Evolutionary conservation across 179 eudicot genomes (phyloP).

Genomic region (Silene vulgaris): DNA sequence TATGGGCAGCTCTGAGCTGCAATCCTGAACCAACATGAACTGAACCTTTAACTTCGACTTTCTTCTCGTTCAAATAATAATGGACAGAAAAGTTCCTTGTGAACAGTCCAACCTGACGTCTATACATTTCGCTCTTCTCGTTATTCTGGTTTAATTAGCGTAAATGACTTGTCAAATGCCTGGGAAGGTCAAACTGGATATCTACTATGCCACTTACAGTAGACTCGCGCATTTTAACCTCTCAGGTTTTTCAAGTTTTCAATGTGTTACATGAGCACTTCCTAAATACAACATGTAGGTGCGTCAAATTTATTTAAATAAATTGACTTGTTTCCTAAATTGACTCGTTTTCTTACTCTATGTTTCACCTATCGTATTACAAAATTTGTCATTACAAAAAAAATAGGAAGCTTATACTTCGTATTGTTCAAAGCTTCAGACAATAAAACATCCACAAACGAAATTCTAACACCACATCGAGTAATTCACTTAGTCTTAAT

Average conservation of each 20-base stretch:
- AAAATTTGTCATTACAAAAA: background rate
- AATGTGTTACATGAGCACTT: slow-evolving; percentile 7
- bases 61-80: slow-evolving; percentile 56
- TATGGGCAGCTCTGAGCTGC: slow-evolving; percentile 58
- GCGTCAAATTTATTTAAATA: background rate
- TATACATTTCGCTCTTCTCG: slow-evolving; percentile 45
- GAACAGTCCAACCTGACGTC: slow-evolving; percentile 52
- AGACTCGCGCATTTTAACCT: background rate
- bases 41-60: slow-evolving; percentile 47
- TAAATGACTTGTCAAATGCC: slow-evolving; percentile 28
- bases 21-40: slow-evolving; percentile 46
- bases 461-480: background rate
- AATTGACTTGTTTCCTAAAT: background rate
- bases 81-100: slow-evolving; percentile 53
- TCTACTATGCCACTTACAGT: slow-evolving; percentile 5
- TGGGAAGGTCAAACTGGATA: slow-evolving; percentile 6
- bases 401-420: background rate
- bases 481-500: background rate
- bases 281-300: background rate
- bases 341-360: background rate
- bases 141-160: slow-evolving; percentile 52
- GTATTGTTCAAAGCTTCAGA: background rate
- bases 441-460: background rate
- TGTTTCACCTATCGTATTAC: background rate
- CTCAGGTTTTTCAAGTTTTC: background rate